These are phyloP conservation scores for Madurella mycetomatis DNA, from an alignment of 2,329 filamentous ascomycete genomes.

Conservation along the genomic window DNA sequence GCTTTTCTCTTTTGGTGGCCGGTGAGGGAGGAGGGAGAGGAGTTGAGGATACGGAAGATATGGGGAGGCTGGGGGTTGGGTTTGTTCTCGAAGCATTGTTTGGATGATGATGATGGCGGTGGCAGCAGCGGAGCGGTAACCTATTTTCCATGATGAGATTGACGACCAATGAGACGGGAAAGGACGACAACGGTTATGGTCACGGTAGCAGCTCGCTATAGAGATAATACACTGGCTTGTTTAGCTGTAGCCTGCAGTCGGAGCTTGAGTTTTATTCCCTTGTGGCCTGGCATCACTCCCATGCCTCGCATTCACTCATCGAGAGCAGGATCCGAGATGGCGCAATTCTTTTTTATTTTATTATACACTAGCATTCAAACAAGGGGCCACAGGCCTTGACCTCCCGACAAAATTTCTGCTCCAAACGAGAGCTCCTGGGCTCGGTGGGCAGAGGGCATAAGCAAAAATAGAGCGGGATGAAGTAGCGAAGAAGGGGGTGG, in stretches of 20 bases:
- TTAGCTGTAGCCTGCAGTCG: background rate
- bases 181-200: background rate
- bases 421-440: background rate
- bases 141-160: slow-evolving; percentile 4
- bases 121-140: no score
- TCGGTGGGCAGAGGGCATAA: background rate
- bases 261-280: background rate
- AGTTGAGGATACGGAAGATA: background rate
- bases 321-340: background rate
- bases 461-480: no score
- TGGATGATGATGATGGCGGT: background rate
- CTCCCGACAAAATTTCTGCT: background rate
- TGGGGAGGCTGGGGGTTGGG: background rate
- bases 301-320: no score
- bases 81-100: background rate
- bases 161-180: slow-evolving; percentile 10
- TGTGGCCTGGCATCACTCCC: background rate
- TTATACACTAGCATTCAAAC: slow-evolving; percentile 5
- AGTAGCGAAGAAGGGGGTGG: no score
- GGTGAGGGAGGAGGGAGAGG: background rate
- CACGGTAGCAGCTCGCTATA: background rate
- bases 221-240: background rate
- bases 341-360: background rate
- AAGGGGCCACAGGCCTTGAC: background rate
- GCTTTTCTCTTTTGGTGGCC: background rate